These are phyloP conservation scores for Annulohypoxylon truncatum DNA, from an alignment of 2,329 filamentous ascomycete genomes.

Conservation along the genomic window DNA sequence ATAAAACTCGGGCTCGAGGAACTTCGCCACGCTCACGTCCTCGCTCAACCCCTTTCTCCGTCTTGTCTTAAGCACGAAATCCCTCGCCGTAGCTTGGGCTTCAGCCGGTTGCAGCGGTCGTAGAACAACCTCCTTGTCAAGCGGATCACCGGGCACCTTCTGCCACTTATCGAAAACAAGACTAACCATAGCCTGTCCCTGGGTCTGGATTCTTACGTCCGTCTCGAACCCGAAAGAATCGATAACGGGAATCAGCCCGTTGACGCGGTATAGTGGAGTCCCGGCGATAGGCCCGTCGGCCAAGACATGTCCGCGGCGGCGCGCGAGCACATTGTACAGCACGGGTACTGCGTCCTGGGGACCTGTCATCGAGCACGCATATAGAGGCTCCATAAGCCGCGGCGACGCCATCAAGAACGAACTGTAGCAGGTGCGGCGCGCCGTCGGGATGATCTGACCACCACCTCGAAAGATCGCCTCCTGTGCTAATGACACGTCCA, in stretches of 20 bases:
- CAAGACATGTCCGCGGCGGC: conserved; percentile 90
- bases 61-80: conserved; percentile 97
- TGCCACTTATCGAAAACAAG: conserved; percentile 97
- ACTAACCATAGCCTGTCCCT: conserved; percentile 89
- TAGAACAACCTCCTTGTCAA: conserved; percentile 86
- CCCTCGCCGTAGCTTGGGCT: conserved; percentile 88
- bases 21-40: conserved; percentile 95
- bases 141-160: conserved; percentile 93
- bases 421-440: conserved; percentile 91
- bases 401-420: conserved; percentile 98
- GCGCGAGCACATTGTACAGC: conserved; percentile 90
- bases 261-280: conserved; percentile 91
- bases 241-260: conserved; percentile 92
- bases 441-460: conserved; percentile 96
- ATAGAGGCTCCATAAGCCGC: conserved; percentile 95
- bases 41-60: conserved; percentile 93
- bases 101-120: conserved; percentile 87
- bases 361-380: conserved; percentile 91
- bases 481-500: conserved; percentile 84
- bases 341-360: conserved; percentile 89
- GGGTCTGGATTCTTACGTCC: conserved; percentile 93
- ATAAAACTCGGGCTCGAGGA: conserved; percentile 94
- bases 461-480: conserved; percentile 96
- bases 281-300: conserved; percentile 95
- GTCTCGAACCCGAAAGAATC: conserved; percentile 99